A percentile compares a stretch with the other conserved stretches of the same genome.
Conservation (phyloP, 139 green algal genomes). For the Chlorella sp. region DNA sequence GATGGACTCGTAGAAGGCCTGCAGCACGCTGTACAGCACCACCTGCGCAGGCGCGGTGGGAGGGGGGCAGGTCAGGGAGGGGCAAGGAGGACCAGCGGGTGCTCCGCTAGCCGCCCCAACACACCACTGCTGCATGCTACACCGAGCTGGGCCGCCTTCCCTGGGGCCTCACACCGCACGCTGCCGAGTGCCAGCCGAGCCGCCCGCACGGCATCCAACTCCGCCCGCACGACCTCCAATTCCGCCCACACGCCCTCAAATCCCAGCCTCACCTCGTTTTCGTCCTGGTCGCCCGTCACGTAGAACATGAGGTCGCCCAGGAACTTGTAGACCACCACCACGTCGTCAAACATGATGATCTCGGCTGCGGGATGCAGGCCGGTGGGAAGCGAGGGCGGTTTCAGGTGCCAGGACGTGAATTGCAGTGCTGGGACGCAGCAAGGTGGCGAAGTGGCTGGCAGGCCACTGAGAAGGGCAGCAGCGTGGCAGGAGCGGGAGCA, state of each 20-base stretch:
- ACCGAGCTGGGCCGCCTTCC: too few species aligned
- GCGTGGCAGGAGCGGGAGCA: neutral
- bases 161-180: neutral
- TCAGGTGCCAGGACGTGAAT: neutral
- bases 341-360: conserved; percentile 96
- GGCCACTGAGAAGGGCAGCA: neutral
- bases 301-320: conserved; percentile 98
- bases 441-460: neutral
- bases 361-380: conserved; percentile 75
- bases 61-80: conserved; percentile 51
- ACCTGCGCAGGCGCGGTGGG: neutral
- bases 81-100: too few species aligned
- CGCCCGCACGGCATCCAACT: neutral
- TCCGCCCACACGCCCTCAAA: neutral
- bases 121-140: neutral
- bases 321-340: conserved; percentile 97
- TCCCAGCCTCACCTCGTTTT: conserved; percentile 90
- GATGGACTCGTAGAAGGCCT: conserved; percentile 39
- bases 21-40: conserved; percentile 34
- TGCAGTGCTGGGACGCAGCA: neutral
- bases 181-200: neutral
- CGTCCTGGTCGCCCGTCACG: conserved; percentile 88
- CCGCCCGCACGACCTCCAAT: neutral
- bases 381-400: neutral
- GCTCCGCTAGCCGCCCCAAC: too few species aligned